Evolutionary conservation across 2,329 filamentous ascomycete species (phyloP), one percentile per base, ranked within the genome.

Genomic region (Iodosphaeria phyllophila): DNA sequence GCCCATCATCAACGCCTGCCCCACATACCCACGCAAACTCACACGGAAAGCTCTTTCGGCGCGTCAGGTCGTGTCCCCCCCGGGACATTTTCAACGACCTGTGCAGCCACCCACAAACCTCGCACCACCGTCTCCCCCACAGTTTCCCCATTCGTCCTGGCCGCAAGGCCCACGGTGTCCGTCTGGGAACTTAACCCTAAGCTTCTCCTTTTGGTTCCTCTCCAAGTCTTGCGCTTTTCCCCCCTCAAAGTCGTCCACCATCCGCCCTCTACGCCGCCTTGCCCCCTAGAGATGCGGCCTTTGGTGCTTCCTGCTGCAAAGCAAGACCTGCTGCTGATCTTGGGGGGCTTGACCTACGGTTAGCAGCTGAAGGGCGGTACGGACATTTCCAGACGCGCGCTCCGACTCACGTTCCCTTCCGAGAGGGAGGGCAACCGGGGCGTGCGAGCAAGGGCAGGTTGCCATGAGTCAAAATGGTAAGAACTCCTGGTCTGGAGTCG

Each of bases 141-240:
- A 82, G 79, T 82, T 66, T 64, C 73, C 73, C 77, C 69, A 64
- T 58, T 57, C 59, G 58, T 58, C 56, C 74, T 72, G 73, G 74
- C 66, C 64, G 59, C 45, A 60, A 67, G 62, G 64, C 47, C 56
- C 56, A 48, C 47, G 35, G 47, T 47, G 42, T 43, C 58, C 52
- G 57, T 53, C 33, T 74, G 72, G 80, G 78, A 84, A 84, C 78
- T 84, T 92, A 92, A 92, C 84, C 84, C 84, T 92, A 92, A 77
- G 64, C 58, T 57, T 52, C 56, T n/a, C n/a, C 46, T 50, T 58
- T 70, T 76, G 77, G 79, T 72, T 69, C 44, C n/a, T n/a, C n/a
- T n/a, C n/a, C n/a, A 48, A 78, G 76, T 63, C 43, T 83, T 77
- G 70, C 69, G 68, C 60, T n/a, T n/a, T n/a, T n/a, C n/a, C n/a